These are phyloP conservation scores for Brettanomyces naardenensis DNA, from an alignment of 805 yeast species.

Conservation along the genomic window DNA sequence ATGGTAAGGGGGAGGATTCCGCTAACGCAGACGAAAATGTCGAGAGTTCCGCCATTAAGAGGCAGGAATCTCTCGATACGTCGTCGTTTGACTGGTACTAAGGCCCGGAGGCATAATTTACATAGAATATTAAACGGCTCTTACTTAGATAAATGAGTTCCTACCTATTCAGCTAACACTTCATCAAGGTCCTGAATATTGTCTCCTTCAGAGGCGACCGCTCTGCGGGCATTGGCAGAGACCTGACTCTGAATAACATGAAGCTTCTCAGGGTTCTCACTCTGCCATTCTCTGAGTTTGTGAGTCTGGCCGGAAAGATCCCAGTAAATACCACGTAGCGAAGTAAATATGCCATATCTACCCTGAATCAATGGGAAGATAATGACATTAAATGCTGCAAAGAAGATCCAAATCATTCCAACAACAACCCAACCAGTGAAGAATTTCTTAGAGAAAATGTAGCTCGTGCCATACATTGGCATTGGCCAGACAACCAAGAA, in stretches of 20 bases:
- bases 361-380: conserved; percentile 73
- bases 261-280: conserved; percentile 60
- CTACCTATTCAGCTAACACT: not conserved
- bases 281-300: conserved; percentile 73
- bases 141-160: not conserved
- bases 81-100: conserved; percentile 1
- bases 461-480: conserved; percentile 85
- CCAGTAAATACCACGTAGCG: conserved; percentile 79
- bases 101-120: not conserved
- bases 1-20: not conserved
- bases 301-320: conserved; percentile 68
- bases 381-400: conserved; percentile 54
- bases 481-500: conserved; percentile 80
- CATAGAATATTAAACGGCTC: too few relatives aligned
- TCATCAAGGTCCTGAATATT: not conserved
- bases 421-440: conserved; percentile 89
- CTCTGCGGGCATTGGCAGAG: conserved; percentile 29
- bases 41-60: not conserved
- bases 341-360: conserved; percentile 52
- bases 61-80: not conserved
- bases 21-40: conserved; percentile 1
- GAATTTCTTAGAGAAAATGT: conserved; percentile 65
- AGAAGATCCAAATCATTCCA: conserved; percentile 74
- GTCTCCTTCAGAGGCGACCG: conserved; percentile 4
- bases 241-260: conserved; percentile 70